These are phyloP conservation scores for Drosera capensis DNA, from an alignment of 148 eudicot species.

Conservation along the genomic window DNA sequence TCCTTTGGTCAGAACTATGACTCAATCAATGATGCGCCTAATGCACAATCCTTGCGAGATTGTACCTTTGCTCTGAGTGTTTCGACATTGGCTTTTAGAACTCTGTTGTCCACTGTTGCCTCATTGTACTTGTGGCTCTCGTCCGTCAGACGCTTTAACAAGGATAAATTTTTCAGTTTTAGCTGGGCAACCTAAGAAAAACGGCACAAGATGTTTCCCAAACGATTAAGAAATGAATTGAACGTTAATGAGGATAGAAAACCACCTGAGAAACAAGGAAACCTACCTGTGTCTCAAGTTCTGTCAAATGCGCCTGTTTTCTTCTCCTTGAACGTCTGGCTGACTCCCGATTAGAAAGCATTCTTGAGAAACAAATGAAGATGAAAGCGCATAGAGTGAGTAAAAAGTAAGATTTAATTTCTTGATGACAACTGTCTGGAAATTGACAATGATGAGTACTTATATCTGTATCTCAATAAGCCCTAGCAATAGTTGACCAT, in stretches of 20 bases:
- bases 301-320: constrained; percentile 92
- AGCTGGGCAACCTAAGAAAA: constrained; percentile 63
- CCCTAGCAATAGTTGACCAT: neutral
- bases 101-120: constrained; percentile 94
- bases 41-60: neutral
- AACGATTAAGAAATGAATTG: neutral
- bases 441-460: too few species aligned
- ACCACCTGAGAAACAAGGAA: too few species aligned
- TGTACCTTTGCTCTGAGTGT: constrained; percentile 73
- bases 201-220: neutral
- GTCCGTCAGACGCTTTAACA: constrained; percentile 64
- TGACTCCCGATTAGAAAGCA: constrained; percentile 98
- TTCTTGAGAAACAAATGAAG: constrained; percentile 29
- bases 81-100: constrained; percentile 87
- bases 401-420: too few species aligned
- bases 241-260: too few species aligned
- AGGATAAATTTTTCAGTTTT: constrained; percentile 70
- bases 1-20: too few species aligned
- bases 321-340: constrained; percentile 97
- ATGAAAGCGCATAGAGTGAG: too few species aligned
- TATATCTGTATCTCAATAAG: too few species aligned
- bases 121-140: constrained; percentile 77
- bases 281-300: constrained; percentile 99
- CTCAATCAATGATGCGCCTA: too few species aligned
- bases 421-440: too few species aligned